These are phyloP conservation scores for Metarhizium humberi DNA, from an alignment of 2,329 filamentous ascomycete species.

Conservation along the genomic window DNA sequence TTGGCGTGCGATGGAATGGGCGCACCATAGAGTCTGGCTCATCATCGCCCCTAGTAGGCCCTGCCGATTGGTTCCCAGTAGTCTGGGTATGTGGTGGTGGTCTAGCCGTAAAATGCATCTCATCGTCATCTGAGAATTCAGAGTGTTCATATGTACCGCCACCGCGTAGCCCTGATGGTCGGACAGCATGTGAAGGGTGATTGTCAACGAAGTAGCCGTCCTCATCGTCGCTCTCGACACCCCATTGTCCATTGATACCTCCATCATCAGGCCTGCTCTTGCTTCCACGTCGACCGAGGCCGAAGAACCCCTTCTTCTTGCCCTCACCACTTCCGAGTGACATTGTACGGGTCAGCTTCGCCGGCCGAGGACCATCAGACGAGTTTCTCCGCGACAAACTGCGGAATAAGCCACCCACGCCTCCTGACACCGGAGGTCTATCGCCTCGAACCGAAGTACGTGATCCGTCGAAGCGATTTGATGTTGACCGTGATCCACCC, in stretches of 20 bases:
- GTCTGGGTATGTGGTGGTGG: conserved; percentile 23
- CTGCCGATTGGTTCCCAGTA: conserved; percentile 15
- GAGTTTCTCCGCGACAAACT: conserved; percentile 29
- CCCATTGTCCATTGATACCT: conserved; percentile 47
- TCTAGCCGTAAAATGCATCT: conserved; percentile 44
- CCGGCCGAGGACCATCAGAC: conserved; percentile 26
- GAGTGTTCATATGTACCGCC: conserved; percentile 28
- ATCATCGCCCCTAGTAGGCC: conserved; percentile 3
- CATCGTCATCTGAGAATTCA: conserved; percentile 47
- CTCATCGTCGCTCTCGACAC: conserved; percentile 34
- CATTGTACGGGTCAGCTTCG: conserved; percentile 45
- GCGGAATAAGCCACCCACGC: conserved; percentile 33
- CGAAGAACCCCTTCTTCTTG: conserved; percentile 31
- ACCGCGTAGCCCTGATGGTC: conserved; percentile 25
- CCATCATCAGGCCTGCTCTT: conserved; percentile 34
- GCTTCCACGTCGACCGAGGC: conserved; percentile 32
- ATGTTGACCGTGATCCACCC: conserved; percentile 19
- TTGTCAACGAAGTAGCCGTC: conserved; percentile 17
- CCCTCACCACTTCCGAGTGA: conserved; percentile 50
- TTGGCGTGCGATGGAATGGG: conserved; percentile 60
- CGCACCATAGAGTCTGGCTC: conserved; percentile 12
- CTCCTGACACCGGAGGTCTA: conserved; percentile 39
- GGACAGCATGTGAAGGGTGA: conserved; percentile 13
- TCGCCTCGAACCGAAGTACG: conserved; percentile 30
- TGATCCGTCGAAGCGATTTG: conserved; percentile 26